Percentiles rank a stretch among this genome's conserved stretches.
Conservation (phyloP, 2,329 filamentous ascomycete genomes). For the Colletotrichum godetiae region DNA sequence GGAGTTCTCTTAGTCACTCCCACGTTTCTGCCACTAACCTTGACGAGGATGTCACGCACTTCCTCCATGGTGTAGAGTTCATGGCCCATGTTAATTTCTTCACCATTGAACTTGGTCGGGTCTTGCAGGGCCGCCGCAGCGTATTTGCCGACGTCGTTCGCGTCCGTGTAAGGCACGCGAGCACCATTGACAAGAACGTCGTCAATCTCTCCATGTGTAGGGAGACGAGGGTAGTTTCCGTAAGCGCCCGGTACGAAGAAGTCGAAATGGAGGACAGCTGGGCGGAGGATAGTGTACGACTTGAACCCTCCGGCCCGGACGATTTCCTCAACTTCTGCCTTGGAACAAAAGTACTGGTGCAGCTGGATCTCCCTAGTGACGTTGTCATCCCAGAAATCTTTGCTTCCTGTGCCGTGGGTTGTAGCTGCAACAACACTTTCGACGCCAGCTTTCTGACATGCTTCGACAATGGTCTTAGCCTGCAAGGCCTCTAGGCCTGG, state of each 20-base stretch:
- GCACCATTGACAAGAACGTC: constrained; percentile 38
- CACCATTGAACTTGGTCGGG: constrained; percentile 42
- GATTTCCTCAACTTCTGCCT: constrained; percentile 48
- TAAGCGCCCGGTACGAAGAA: constrained; percentile 39
- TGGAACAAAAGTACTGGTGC: constrained; percentile 49
- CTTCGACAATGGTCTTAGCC: constrained; percentile 45
- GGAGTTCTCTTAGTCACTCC: constrained; percentile 34
- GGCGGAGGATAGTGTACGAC: constrained; percentile 48
- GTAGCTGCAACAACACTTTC: constrained; percentile 43
- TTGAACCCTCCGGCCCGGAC: constrained; percentile 43
- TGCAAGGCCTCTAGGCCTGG: constrained; percentile 44
- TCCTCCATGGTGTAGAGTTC: constrained; percentile 46
- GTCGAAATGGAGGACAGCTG: constrained; percentile 43
- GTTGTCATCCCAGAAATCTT: constrained; percentile 40
- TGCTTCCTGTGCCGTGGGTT: constrained; percentile 36
- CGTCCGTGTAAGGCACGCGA: constrained; percentile 43
- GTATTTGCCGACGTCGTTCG: constrained; percentile 46
- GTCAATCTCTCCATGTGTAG: constrained; percentile 42
- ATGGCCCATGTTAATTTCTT: constrained; percentile 45
- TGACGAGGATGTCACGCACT: constrained; percentile 41
- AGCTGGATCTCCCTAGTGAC: constrained; percentile 32
- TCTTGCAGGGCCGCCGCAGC: constrained; percentile 45
- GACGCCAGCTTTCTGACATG: constrained; percentile 46
- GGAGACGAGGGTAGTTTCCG: constrained; percentile 44
- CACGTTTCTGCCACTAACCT: constrained; percentile 46